Percentiles rank a stretch among this genome's conserved stretches.
Evolutionary conservation across 2,329 filamentous ascomycete species (phyloP).

Genomic region (Raffaelea deltoideospora): DNA sequence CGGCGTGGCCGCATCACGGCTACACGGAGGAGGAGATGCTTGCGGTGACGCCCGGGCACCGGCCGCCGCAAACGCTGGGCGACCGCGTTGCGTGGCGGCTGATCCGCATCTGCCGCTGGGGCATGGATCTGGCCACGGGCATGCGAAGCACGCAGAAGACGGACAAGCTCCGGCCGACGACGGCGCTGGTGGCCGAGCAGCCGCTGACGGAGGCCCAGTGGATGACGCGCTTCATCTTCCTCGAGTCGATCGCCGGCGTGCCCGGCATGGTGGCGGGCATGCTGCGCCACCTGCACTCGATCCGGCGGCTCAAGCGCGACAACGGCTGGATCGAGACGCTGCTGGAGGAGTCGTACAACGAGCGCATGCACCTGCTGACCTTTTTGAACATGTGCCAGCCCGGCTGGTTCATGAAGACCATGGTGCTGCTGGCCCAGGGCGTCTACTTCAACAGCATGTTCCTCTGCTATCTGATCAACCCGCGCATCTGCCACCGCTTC

Average conservation of each 20-base stretch:
- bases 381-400: conserved; percentile 74
- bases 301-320: conserved; percentile 76
- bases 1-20: conserved; percentile 56
- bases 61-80: conserved; percentile 53
- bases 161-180: conserved; percentile 40
- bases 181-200: conserved; percentile 34
- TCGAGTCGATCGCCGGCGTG: conserved; percentile 88
- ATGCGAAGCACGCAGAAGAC: conserved; percentile 55
- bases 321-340: conserved; percentile 95
- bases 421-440: conserved; percentile 85
- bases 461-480: conserved; percentile 71
- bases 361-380: conserved; percentile 79
- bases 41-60: conserved; percentile 58
- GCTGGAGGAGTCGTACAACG: conserved; percentile 81
- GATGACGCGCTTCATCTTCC: conserved; percentile 76
- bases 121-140: conserved; percentile 70
- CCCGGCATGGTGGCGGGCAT: conserved; percentile 96
- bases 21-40: conserved; percentile 73
- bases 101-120: conserved; percentile 61
- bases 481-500: conserved; percentile 82
- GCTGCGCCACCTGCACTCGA: conserved; percentile 72
- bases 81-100: conserved; percentile 68
- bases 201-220: conserved; percentile 76
- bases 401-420: conserved; percentile 70
- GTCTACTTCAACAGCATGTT: conserved; percentile 96